Evolutionary conservation across 805 yeast genomes (phyloP), one percentile per base, ranked within the genome.

Genomic region (Teunomyces lycoperdinae): DNA sequence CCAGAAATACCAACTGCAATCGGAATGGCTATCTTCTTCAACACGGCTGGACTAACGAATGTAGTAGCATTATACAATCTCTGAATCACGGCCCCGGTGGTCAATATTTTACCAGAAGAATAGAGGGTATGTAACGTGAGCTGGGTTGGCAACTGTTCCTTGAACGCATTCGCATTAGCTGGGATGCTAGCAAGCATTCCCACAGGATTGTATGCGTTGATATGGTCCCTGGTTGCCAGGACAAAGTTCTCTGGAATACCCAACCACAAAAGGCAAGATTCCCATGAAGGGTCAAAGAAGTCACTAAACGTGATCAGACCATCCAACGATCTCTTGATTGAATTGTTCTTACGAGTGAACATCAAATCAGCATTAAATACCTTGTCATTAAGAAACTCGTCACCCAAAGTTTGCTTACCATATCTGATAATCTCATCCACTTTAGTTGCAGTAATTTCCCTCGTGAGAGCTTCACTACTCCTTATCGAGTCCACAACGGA

Each of bases 301-400:
- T 94, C 97, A n/a, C 73, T 46, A 4, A 87, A 35, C 9, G 85
- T 80, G 20, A 92, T 74, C 16, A 79, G 76, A 24, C 80, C 80
- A 42, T 79, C 74, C 26, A 91, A 71, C 34, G 78, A 74, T 52
- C 84, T 79, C 31, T 79, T 73, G 30, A 83, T 66, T 4, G 76
- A 64, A 58, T 94, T 96, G 34, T 76, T 79, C 48, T 77, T 76
- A 55, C 89, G 81, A 2, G 89, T 80, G 58, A 90, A 92, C 98
- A 94, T 94, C 34, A 86, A 77, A 27, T 81, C 83, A 8, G 86
- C 77, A 49, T 85, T 78, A 63, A 89, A 89, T 7, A 75, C 76
- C 45, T 83, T 79, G 45, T 83, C 85, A 26, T 79, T 70, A 44
- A 81, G 70, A 52, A 77, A 78, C 44, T 79, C 78, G 27, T 81